phyloP scores from a whole-genome alignment of 139 green algal species.

The Chlorella vulgaris region DNA sequence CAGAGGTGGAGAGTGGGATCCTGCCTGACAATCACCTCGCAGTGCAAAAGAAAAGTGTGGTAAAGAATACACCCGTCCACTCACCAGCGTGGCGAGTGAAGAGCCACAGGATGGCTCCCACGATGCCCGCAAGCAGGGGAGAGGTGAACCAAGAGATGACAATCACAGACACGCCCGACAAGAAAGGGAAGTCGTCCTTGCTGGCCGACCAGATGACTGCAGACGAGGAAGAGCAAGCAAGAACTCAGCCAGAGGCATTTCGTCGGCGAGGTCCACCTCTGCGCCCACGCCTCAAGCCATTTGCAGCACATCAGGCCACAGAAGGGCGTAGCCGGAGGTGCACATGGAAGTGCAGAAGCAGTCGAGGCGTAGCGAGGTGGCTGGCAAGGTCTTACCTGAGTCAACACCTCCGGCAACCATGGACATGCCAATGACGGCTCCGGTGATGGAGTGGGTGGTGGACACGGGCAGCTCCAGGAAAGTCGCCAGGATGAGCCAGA shows the following conservation, averaged over 20 bases:
- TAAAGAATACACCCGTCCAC: too few species aligned
- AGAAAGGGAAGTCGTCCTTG: conserved; percentile 51
- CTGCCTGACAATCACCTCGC: too few species aligned
- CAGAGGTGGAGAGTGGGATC: background rate
- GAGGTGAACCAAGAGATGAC: conserved; percentile 67
- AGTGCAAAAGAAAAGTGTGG: too few species aligned
- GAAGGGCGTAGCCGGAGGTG: too few species aligned
- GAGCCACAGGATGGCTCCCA: conserved; percentile 31
- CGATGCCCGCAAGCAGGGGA: conserved; percentile 44
- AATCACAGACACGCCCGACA: conserved; percentile 48
- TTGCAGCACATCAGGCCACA: too few species aligned
- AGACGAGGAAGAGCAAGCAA: background rate
- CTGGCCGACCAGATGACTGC: conserved; percentile 26
- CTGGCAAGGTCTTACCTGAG: too few species aligned
- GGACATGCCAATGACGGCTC: conserved; percentile 48
- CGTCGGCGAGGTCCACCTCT: too few species aligned
- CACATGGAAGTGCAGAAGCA: too few species aligned
- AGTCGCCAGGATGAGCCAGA: conserved; percentile 62
- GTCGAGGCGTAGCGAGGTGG: too few species aligned
- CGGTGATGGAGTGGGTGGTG: conserved; percentile 54
- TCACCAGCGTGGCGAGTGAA: conserved; percentile 38
- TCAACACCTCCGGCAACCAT: conserved; percentile 31
- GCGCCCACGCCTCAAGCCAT: too few species aligned
- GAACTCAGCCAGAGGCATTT: background rate
- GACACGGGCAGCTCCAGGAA: conserved; percentile 61